Conservation (phyloP, 2,329 filamentous ascomycete species). For the Trichophyton schoenleinii region DNA sequence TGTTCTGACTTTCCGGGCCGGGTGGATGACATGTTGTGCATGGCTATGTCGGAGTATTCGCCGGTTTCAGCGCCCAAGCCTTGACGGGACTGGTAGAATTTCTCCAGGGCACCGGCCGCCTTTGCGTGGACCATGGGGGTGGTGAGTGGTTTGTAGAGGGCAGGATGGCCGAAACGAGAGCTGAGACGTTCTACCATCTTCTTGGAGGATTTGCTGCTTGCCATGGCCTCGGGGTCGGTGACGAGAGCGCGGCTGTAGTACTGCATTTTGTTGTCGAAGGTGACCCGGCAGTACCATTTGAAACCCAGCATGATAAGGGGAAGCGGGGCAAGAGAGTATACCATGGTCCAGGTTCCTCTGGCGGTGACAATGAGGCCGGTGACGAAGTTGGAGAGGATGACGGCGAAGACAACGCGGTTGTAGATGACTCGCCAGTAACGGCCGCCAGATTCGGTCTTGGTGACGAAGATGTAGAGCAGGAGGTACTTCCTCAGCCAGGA, state of each 20-base stretch:
- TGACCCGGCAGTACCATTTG: slow-evolving; percentile 67
- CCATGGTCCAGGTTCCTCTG: slow-evolving; percentile 52
- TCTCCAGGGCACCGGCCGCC: slow-evolving; percentile 72
- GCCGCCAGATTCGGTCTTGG: slow-evolving; percentile 91
- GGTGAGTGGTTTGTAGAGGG: slow-evolving; percentile 74
- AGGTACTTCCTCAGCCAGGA: slow-evolving; percentile 90
- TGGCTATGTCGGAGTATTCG: slow-evolving; percentile 59
- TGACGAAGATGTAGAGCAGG: slow-evolving; percentile 85
- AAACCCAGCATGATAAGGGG: slow-evolving; percentile 68
- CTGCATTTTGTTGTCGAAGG: slow-evolving; percentile 67
- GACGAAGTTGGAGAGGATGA: slow-evolving; percentile 65
- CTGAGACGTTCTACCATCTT: slow-evolving; percentile 49
- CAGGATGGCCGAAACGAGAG: slow-evolving; percentile 79
- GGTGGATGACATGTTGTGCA: slow-evolving; percentile 61
- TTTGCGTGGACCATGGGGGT: slow-evolving; percentile 93
- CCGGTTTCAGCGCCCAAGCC: slow-evolving; percentile 44
- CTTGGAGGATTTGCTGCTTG: slow-evolving; percentile 25
- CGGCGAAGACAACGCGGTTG: slow-evolving; percentile 81
- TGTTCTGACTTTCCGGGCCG: slow-evolving; percentile 42
- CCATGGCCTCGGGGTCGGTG: slow-evolving; percentile 37
- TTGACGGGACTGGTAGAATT: slow-evolving; percentile 72
- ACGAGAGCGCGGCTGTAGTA: slow-evolving; percentile 62
- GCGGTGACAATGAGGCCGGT: slow-evolving; percentile 65
- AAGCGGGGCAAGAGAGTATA: slow-evolving; percentile 59
- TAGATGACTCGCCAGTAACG: slow-evolving; percentile 83